A percentile compares a stretch with the other conserved stretches of the same genome.
These are phyloP conservation scores for Rhipidocladum racemiflorum DNA, from an alignment of 176 grass and related monocot genomes.

Conservation along the genomic window DNA sequence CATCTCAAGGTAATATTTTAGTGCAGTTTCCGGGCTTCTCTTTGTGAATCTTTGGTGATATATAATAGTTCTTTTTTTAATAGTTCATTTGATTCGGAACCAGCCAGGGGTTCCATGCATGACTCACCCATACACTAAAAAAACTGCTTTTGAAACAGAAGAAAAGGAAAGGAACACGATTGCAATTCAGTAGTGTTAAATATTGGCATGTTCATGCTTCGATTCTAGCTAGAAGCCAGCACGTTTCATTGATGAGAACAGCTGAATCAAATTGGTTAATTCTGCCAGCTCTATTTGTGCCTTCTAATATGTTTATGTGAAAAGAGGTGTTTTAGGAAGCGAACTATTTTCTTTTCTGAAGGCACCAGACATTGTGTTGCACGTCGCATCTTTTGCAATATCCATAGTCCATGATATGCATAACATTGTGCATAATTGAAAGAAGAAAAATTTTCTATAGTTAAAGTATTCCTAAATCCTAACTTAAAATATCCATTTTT, in stretches of 20 bases:
- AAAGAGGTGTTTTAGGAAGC: not conserved
- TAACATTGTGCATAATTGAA: not conserved
- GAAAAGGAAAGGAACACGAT: no score
- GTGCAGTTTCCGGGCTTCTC: not conserved
- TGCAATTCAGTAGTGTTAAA: no score
- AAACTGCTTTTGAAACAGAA: no score
- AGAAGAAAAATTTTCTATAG: not conserved
- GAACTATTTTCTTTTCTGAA: not conserved
- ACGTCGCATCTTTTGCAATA: not conserved
- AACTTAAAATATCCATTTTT: not conserved
- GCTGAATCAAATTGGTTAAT: no score
- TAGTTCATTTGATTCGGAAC: not conserved
- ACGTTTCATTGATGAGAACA: no score
- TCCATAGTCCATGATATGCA: not conserved
- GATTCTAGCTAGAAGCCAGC: no score
- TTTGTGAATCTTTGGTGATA: not conserved
- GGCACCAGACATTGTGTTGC: not conserved
- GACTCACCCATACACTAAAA: no score
- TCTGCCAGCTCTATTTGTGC: not conserved
- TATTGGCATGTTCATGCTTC: no score
- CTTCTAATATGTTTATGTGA: not conserved
- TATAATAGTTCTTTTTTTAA: not conserved
- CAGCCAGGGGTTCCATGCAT: not conserved
- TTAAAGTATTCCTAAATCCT: not conserved
- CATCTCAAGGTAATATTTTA: constrained; percentile 67